Base-by-base conservation (phyloP, 306 rosid species). In the barrel medic (Medicago truncatula) region DNA sequence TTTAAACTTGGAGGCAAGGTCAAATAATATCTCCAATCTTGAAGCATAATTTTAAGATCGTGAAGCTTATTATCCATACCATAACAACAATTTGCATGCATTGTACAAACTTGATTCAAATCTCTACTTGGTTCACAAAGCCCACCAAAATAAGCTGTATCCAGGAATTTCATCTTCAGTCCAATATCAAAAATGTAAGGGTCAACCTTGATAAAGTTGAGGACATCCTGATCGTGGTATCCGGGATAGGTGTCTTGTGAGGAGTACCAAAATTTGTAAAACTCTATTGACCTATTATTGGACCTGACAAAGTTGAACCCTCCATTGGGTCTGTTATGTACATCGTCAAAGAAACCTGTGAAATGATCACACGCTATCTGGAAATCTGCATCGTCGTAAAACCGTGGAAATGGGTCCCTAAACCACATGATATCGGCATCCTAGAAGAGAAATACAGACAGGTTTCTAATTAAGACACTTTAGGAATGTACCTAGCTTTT, bases 351-450 rank as follows among this genome's bases (percentile, higher is more conserved):
- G 76, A 28, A 74, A 23, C 98, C 98, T 3, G 87, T 79, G 92
- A 88, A 95, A 80, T 88, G 83, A 81, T 95, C 97, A 40, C 99
- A 92, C 15, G 99, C 97, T 57, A 92, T 92, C 86, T 95, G 99
- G 83, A 95, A 88, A 89, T 95, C 99, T 43, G 91, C 91, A 58
- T 86, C 88, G 6, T 13, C 47, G 70, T 87, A 80, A 83, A 95
- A 89, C 71, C 40, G 84, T n/a, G 97, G 99, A 86, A 95, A 92
- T 63, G 99, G 99, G 57, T 95, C 82, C 83, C 97, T 90, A 80
- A 95, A 88, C 97, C 99, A 95, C 99, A 95, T 92, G 87, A 90
- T 70, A 84, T 95, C 99, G 72, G 91, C 99, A 92, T 95, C 99
- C 97, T 95, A 88, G 50, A 82, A 78, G 80, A 76, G 67, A 60